Percentiles rank a stretch among this genome's conserved stretches.
Evolutionary conservation across 1,284 basidiomycete species (phyloP).

Genomic region (Fistulina hepatica): DNA sequence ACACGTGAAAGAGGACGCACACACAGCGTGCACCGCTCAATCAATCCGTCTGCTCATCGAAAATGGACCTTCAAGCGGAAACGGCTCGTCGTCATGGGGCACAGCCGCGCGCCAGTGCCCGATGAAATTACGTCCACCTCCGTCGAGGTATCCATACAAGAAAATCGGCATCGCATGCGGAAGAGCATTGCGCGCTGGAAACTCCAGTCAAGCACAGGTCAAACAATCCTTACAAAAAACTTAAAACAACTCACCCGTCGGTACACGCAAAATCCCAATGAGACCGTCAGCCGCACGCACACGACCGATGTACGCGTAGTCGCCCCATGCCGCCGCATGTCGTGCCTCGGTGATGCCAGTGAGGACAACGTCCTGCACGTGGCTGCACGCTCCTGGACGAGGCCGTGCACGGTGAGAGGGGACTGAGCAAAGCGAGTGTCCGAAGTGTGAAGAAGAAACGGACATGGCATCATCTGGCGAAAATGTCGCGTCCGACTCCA

Average conservation of each 20-base stretch:
- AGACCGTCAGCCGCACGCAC: slow-evolving; percentile 60
- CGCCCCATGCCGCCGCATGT: slow-evolving; percentile 50
- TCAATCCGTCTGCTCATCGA: no score
- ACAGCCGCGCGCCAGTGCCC: slow-evolving; percentile 72
- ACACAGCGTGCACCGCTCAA: no score
- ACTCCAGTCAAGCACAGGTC: not conserved
- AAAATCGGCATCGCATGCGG: slow-evolving; percentile 22
- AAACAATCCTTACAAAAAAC: slow-evolving; percentile 1
- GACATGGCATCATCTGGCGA: not conserved
- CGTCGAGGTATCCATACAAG: slow-evolving; percentile 59
- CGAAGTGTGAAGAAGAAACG: no score
- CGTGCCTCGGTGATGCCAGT: slow-evolving; percentile 30
- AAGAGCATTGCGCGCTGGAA: not conserved
- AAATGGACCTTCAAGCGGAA: no score
- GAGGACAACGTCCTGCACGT: not conserved
- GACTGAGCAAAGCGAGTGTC: no score
- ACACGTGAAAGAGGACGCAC: no score
- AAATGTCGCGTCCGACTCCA: not conserved
- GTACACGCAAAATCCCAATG: slow-evolving; percentile 46
- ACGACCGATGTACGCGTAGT: slow-evolving; percentile 51
- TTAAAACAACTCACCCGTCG: slow-evolving; percentile 16
- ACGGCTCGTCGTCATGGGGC: no score
- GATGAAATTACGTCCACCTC: slow-evolving; percentile 52
- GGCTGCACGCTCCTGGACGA: not conserved
- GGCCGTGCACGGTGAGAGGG: no score